Evolutionary conservation across 345 rosid genomes (phyloP).

Genomic region (Eucalyptus coolabah): DNA sequence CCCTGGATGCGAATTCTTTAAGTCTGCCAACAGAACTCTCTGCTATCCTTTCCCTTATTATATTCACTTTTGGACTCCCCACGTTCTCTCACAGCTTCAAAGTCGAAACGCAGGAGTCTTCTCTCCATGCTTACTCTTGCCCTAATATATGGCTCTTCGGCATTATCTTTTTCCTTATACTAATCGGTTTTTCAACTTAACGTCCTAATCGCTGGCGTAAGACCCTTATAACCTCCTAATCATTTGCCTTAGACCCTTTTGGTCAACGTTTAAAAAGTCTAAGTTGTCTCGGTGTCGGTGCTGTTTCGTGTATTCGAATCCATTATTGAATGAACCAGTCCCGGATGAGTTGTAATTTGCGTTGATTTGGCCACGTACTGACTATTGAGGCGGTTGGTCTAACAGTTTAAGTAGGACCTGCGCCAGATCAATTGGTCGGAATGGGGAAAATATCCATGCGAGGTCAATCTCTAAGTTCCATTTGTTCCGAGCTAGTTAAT

Average conservation of each 20-base stretch:
- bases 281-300: not conserved
- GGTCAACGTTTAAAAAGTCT: not conserved
- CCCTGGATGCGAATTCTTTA: not conserved
- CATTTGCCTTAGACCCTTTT: constrained; percentile 3
- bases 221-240: constrained; percentile 4
- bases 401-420: not conserved
- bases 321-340: constrained; percentile 18
- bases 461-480: constrained; percentile 17
- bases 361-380: constrained; percentile 25
- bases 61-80: constrained; percentile 9
- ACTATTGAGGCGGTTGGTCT: constrained; percentile 10
- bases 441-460: not conserved
- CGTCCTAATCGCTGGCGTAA: constrained; percentile 6
- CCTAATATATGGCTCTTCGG: not conserved
- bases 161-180: not conserved
- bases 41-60: not conserved
- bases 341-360: constrained; percentile 31
- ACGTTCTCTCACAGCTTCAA: constrained; percentile 20
- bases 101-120: not conserved
- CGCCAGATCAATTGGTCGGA: constrained; percentile 2
- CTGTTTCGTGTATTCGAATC: constrained; percentile 4
- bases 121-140: not conserved
- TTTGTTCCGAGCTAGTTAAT: not conserved
- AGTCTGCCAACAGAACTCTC: constrained; percentile 5
- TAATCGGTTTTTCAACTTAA: not conserved